Conservation (phyloP, 495 filamentous ascomycete species). For the Aspergillus nanangensis region DNA sequence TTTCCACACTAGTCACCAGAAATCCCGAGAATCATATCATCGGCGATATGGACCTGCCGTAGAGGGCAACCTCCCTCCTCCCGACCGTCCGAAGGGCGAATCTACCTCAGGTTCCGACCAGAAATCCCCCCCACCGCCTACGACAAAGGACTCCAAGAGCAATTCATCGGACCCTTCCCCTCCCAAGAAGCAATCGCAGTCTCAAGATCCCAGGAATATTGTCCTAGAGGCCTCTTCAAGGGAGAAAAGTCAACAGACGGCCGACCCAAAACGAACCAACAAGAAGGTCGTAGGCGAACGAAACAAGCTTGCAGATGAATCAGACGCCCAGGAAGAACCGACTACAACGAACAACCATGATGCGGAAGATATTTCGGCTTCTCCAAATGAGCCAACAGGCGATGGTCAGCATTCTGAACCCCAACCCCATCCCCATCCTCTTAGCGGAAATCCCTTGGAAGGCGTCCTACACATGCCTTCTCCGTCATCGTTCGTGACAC, state of each 20-base stretch:
- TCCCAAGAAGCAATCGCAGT: neutral
- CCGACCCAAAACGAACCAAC: conserved; percentile 12
- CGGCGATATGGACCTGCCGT: conserved; percentile 49
- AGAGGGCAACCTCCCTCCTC: conserved; percentile 40
- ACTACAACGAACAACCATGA: conserved; percentile 11
- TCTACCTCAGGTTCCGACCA: conserved; percentile 15
- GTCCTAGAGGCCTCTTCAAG: neutral
- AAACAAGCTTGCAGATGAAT: conserved; percentile 9
- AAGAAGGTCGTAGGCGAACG: conserved; percentile 10
- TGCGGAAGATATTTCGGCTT: conserved; percentile 11
- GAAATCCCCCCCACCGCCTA: conserved; percentile 15
- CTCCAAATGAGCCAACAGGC: conserved; percentile 17
- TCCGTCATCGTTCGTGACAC: conserved; percentile 30
- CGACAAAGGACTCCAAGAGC: conserved; percentile 4
- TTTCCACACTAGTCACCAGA: conserved; percentile 38
- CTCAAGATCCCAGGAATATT: neutral
- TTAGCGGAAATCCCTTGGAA: conserved; percentile 52
- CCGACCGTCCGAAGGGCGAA: conserved; percentile 23
- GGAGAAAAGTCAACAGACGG: conserved; percentile 7
- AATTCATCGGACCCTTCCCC: neutral
- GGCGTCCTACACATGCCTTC: conserved; percentile 60
- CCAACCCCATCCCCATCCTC: conserved; percentile 13
- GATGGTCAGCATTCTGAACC: conserved; percentile 21
- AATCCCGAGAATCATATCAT: conserved; percentile 38
- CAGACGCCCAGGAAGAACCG: conserved; percentile 19